These are phyloP conservation scores for Pseudoturritis turrita DNA, from an alignment of 345 rosid species.

Conservation along the genomic window DNA sequence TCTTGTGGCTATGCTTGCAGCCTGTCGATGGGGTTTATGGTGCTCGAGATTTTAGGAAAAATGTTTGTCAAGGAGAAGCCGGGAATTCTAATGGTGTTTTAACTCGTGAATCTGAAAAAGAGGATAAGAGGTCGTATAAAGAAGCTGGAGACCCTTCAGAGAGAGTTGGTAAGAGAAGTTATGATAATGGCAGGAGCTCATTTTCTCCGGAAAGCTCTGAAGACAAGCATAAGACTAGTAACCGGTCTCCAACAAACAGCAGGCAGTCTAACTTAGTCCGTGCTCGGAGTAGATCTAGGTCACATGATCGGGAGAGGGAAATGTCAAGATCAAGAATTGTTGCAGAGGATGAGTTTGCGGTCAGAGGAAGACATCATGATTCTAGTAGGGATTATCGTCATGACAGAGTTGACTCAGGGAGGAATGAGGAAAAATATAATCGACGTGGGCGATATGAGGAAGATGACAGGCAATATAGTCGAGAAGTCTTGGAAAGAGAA, in stretches of 20 bases:
- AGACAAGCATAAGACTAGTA: conserved; percentile 29
- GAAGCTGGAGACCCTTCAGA: conserved; percentile 28
- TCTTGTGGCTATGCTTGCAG: conserved; percentile 33
- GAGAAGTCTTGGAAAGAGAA: conserved; percentile 37
- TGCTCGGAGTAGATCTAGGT: conserved; percentile 44
- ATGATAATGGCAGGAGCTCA: conserved; percentile 37
- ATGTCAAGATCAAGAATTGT: conserved; percentile 47
- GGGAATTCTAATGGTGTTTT: conserved; percentile 39
- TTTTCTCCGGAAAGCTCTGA: conserved; percentile 38
- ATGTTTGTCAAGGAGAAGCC: conserved; percentile 15
- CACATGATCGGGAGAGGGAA: conserved; percentile 46
- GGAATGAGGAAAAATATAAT: conserved; percentile 41
- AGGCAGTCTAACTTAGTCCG: conserved; percentile 37
- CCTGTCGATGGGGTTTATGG: conserved; percentile 25
- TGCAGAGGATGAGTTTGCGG: conserved; percentile 43
- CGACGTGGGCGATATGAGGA: conserved; percentile 37
- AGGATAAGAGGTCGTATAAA: conserved; percentile 18
- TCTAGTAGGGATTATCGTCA: conserved; percentile 34
- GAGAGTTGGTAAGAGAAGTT: conserved; percentile 41
- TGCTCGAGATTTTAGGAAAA: background rate
- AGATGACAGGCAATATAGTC: conserved; percentile 36
- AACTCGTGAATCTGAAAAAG: conserved; percentile 18
- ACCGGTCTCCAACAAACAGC: conserved; percentile 33
- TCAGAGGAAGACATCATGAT: conserved; percentile 30
- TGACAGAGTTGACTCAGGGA: conserved; percentile 39